Evolutionary conservation across 768 basidiomycete genomes (phyloP).

Genomic region (Phanerochaete sordida): DNA sequence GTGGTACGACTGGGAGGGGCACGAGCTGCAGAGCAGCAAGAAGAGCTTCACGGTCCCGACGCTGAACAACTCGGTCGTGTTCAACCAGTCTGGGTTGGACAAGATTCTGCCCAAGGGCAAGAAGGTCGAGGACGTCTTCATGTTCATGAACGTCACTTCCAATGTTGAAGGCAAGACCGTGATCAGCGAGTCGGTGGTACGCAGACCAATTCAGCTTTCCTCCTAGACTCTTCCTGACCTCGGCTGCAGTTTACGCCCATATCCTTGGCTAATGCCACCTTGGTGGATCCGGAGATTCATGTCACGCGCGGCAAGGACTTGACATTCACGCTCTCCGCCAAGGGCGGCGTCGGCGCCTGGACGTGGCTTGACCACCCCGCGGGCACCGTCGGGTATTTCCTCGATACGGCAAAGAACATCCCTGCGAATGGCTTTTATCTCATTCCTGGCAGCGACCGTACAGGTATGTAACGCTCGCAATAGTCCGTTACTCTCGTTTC

Average conservation of each 20-base stretch:
- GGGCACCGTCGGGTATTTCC: slow-evolving; percentile 51
- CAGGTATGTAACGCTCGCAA: slow-evolving; percentile 35
- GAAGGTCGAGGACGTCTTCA: slow-evolving; percentile 43
- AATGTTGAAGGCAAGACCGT: slow-evolving; percentile 36
- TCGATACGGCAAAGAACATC: slow-evolving; percentile 36
- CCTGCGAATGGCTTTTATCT: slow-evolving; percentile 55
- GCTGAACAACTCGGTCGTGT: slow-evolving; percentile 48
- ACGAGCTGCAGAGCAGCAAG: slow-evolving; percentile 32
- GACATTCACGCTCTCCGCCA: slow-evolving; percentile 50
- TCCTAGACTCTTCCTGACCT: too few species aligned
- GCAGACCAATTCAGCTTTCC: too few species aligned
- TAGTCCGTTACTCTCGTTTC: background rate
- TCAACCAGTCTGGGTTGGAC: slow-evolving; percentile 36
- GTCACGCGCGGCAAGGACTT: slow-evolving; percentile 30
- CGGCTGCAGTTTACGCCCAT: slow-evolving; percentile 56
- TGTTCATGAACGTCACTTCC: slow-evolving; percentile 48
- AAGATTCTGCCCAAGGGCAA: slow-evolving; percentile 43
- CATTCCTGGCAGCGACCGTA: slow-evolving; percentile 50
- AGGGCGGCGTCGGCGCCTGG: slow-evolving; percentile 52
- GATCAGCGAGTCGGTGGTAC: slow-evolving; percentile 50
- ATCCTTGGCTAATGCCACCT: slow-evolving; percentile 41
- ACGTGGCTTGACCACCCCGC: slow-evolving; percentile 59
- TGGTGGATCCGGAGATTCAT: slow-evolving; percentile 48
- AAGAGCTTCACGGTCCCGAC: slow-evolving; percentile 41
- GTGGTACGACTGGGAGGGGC: slow-evolving; percentile 57